Evolutionary conservation across 176 grass and related monocot genomes (phyloP).

Genomic region (Oryza officinalis): DNA sequence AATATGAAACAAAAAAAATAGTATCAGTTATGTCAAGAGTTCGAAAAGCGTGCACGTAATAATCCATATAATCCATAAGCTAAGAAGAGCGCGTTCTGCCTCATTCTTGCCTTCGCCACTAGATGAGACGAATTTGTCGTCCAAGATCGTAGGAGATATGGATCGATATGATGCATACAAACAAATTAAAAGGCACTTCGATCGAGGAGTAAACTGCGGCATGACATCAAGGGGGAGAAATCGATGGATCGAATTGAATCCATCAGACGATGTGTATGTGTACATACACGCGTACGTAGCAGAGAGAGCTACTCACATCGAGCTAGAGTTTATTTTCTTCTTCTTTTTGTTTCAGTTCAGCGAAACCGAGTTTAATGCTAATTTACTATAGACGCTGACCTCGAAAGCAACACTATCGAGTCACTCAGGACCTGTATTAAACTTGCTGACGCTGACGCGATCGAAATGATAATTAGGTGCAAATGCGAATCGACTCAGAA

Average conservation of each 20-base stretch:
- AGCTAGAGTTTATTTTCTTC: not conserved
- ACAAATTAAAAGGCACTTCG: not conserved
- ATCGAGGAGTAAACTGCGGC: not conserved
- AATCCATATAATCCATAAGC: no score
- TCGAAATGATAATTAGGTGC: not conserved
- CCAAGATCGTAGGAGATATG: not conserved
- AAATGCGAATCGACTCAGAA: not conserved
- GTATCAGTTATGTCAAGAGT: no score
- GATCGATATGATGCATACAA: not conserved
- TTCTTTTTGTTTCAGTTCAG: not conserved
- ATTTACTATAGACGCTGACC: constrained; percentile 1
- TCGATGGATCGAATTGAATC: not conserved
- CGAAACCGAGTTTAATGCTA: constrained; percentile 15
- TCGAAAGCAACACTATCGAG: constrained; percentile 15
- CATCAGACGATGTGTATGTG: not conserved
- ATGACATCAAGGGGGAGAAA: not conserved
- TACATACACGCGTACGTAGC: not conserved
- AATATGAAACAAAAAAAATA: no score
- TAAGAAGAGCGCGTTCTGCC: no score
- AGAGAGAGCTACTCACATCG: not conserved
- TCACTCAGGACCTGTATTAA: constrained; percentile 3
- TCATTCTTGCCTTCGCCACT: no score
- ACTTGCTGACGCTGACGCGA: not conserved
- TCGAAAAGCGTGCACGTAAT: no score
- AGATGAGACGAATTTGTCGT: not conserved